Conservation (phyloP, 768 basidiomycete genomes). For the Boletus patriciae region DNA sequence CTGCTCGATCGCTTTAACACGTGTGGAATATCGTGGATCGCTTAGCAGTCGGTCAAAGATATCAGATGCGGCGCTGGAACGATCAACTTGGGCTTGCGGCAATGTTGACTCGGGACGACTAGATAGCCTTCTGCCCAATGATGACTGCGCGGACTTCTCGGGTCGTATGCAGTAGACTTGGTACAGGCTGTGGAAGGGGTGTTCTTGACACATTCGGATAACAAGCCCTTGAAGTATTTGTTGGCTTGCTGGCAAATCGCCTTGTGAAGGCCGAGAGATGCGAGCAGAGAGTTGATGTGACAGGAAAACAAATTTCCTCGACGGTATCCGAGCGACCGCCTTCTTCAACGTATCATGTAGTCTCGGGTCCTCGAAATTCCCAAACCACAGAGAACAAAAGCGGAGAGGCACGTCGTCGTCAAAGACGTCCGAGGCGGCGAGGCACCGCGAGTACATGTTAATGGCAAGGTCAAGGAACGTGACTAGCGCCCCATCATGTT, state of each 20-base stretch:
- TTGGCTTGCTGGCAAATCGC: constrained; percentile 45
- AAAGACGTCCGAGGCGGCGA: constrained; percentile 65
- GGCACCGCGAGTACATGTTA: constrained; percentile 80
- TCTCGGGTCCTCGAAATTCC: constrained; percentile 66
- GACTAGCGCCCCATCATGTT: constrained; percentile 46
- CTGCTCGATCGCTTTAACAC: constrained; percentile 53
- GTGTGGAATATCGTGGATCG: constrained; percentile 38
- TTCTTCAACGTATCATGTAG: constrained; percentile 44
- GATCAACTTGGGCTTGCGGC: constrained; percentile 46
- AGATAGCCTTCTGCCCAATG: constrained; percentile 44
- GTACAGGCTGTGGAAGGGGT: constrained; percentile 93
- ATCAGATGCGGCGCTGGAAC: constrained; percentile 61
- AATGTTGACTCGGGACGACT: constrained; percentile 42
- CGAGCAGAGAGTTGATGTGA: constrained; percentile 95
- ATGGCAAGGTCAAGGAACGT: constrained; percentile 74
- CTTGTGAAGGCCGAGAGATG: constrained; percentile 48
- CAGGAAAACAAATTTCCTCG: constrained; percentile 87
- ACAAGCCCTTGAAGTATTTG: constrained; percentile 62
- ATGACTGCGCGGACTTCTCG: constrained; percentile 26
- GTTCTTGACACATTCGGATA: constrained; percentile 77
- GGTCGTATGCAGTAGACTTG: constrained; percentile 77
- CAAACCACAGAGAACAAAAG: constrained; percentile 89
- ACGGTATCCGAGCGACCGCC: constrained; percentile 65
- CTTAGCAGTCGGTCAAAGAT: constrained; percentile 57
- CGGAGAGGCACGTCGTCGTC: constrained; percentile 80